Evolutionary conservation across 2,329 filamentous ascomycete genomes (phyloP).

Genomic region (Phaeosphaeria sp.): DNA sequence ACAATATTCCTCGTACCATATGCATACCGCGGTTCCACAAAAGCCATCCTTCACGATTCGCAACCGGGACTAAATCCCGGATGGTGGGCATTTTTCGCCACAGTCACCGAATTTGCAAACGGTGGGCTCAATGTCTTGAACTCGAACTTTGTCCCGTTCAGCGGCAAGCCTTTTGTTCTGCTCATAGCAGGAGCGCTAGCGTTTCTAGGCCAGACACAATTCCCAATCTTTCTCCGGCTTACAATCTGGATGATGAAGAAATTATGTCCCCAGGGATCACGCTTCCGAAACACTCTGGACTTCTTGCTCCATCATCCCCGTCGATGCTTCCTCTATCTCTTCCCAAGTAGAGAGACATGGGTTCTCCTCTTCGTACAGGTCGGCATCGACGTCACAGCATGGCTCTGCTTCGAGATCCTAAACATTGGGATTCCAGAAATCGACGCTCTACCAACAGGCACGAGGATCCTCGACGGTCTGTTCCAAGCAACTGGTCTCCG

Average conservation of each 20-base stretch:
- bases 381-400: constrained; percentile 67
- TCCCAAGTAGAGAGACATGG: constrained; percentile 69
- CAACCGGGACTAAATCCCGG: constrained; percentile 42
- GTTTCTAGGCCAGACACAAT: constrained; percentile 63
- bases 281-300: constrained; percentile 56
- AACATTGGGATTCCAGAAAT: constrained; percentile 68
- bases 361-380: constrained; percentile 69
- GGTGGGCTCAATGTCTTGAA: constrained; percentile 63
- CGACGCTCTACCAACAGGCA: constrained; percentile 58
- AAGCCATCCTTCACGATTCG: constrained; percentile 49
- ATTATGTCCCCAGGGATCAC: constrained; percentile 48
- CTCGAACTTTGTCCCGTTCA: constrained; percentile 67
- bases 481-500: constrained; percentile 69
- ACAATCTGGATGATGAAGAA: constrained; percentile 65
- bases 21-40: constrained; percentile 49
- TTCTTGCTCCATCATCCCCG: constrained; percentile 70
- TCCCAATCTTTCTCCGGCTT: constrained; percentile 65
- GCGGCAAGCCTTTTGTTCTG: constrained; percentile 54
- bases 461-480: constrained; percentile 67
- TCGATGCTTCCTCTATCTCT: constrained; percentile 69
- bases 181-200: constrained; percentile 58
- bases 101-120: constrained; percentile 61
- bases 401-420: constrained; percentile 70
- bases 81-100: constrained; percentile 48
- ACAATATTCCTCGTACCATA: constrained; percentile 58